Evolutionary conservation across 306 rosid genomes (phyloP).

Genomic region (Cyclanthera cordifolia): DNA sequence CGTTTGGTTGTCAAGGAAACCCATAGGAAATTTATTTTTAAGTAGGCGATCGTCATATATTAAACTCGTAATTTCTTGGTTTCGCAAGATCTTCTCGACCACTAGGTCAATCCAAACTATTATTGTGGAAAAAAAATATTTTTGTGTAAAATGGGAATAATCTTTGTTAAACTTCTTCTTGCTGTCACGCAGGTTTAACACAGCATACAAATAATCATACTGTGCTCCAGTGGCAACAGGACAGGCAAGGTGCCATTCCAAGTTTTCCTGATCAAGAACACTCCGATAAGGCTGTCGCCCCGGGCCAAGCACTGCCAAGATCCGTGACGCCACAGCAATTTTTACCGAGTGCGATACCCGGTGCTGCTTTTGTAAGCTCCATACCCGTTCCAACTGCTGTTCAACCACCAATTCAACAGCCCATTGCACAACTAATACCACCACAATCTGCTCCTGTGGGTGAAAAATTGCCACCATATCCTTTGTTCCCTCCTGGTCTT

Average conservation of each 20-base stretch:
- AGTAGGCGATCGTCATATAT: too few species aligned
- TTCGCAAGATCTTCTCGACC: too few species aligned
- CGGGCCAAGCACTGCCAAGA: conserved; percentile 45
- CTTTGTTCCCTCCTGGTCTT: conserved; percentile 92
- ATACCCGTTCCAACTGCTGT: conserved; percentile 53
- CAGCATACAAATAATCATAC: conserved; percentile 35
- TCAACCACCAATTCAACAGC: conserved; percentile 49
- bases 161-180: neutral
- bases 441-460: conserved; percentile 33
- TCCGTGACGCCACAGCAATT: conserved; percentile 46
- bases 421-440: conserved; percentile 44
- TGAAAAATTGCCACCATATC: conserved; percentile 82
- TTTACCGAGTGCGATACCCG: conserved; percentile 50
- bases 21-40: too few species aligned
- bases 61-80: too few species aligned
- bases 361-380: conserved; percentile 48
- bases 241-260: conserved; percentile 43
- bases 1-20: too few species aligned
- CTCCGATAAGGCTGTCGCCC: conserved; percentile 43
- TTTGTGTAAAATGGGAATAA: neutral
- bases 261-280: conserved; percentile 50
- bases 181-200: conserved; percentile 40
- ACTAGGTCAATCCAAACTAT: neutral
- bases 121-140: neutral
- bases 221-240: conserved; percentile 63